Evolutionary conservation across 129 eudicot species (phyloP), one percentile per base, ranked within the genome.

Genomic region (Logfia minima): DNA sequence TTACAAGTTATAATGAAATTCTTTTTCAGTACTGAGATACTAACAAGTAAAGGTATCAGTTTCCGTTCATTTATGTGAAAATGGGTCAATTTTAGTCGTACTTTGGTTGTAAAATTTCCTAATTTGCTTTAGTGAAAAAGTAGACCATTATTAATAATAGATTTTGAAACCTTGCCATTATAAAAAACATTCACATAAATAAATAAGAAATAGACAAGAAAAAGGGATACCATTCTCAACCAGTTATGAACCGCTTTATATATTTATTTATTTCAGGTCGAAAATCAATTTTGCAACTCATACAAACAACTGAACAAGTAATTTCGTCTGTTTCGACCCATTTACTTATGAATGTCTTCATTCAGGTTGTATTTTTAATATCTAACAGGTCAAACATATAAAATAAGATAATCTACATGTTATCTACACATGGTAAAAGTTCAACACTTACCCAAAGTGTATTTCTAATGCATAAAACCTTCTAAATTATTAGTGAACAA

Each of bases 121-220:
- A 56, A 55, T 26, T 56, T 72, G 77, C n/a, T 72, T 72, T 32
- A 53, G 21, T 14, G 51, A 62, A 29, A 55, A 34, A 63, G 43
- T 2, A 5, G 31, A 48, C 14, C 48, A 16, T 22, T 31, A 14
- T 31, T 53, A n/a, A 17, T 24, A 28, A 34, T 18, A 66, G 21
- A 24, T 48, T 51, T 48, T 71, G 18, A 26, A 17, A 48, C 41
- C 8, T 48, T 2, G 35, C 19, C 28, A 7, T 59, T 5, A 48
- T 0, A 28, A n/a, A 53, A 69, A 58, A 21, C 61, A 68, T 51
- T 39, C 24, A 52, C 48, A 65, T n/a, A 45, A 22, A 48, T n/a
- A 26, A 28, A 0, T 9, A 9, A 19, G 4, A 16, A 28, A 29
- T 9, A 62, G 11, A 29, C n/a, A 2, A 28, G 28, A 51, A 51